A percentile compares a stretch with the other conserved stretches of the same genome.
Conservation (phyloP, 805 yeast species). For the Yarrowia sp. region DNA sequence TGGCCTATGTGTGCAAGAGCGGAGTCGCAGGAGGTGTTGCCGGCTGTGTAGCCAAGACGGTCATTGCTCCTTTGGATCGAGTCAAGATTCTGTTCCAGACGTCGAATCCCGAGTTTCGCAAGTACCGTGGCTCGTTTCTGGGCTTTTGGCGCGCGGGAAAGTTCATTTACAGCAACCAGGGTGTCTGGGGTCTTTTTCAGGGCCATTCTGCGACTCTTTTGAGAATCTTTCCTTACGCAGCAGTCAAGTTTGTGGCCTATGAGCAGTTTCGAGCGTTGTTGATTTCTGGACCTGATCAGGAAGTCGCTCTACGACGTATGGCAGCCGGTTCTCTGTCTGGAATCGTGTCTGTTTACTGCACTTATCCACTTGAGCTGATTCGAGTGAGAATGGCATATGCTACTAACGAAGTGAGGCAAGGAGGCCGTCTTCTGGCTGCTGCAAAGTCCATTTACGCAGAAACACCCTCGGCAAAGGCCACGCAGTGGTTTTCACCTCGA, state of each 20-base stretch:
- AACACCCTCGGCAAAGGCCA: conserved; percentile 31
- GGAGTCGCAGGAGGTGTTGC: conserved; percentile 95
- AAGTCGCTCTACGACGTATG: conserved; percentile 76
- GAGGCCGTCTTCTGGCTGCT: conserved; percentile 21
- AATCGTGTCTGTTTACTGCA: conserved; percentile 75
- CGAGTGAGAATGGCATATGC: conserved; percentile 91
- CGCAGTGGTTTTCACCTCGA: neutral
- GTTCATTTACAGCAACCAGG: conserved; percentile 66
- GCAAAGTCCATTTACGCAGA: conserved; percentile 35
- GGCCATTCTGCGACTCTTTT: conserved; percentile 94
- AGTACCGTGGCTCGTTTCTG: conserved; percentile 72
- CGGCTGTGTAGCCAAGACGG: conserved; percentile 92
- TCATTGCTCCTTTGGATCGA: conserved; percentile 93
- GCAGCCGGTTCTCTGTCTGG: conserved; percentile 91
- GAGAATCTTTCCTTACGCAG: conserved; percentile 94
- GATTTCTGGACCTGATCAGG: conserved; percentile 71
- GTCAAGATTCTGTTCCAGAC: conserved; percentile 95
- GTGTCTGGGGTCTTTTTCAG: conserved; percentile 78
- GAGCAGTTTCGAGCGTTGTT: conserved; percentile 82
- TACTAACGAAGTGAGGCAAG: conserved; percentile 42
- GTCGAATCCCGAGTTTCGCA: conserved; percentile 79
- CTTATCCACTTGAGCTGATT: conserved; percentile 88
- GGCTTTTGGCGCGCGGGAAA: conserved; percentile 75
- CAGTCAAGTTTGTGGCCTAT: conserved; percentile 92
- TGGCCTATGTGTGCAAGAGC: conserved; percentile 75